Percentiles rank a stretch among this genome's conserved stretches.
Conservation (phyloP, 305 asterid genomes). For the Salvia sclarea region DNA sequence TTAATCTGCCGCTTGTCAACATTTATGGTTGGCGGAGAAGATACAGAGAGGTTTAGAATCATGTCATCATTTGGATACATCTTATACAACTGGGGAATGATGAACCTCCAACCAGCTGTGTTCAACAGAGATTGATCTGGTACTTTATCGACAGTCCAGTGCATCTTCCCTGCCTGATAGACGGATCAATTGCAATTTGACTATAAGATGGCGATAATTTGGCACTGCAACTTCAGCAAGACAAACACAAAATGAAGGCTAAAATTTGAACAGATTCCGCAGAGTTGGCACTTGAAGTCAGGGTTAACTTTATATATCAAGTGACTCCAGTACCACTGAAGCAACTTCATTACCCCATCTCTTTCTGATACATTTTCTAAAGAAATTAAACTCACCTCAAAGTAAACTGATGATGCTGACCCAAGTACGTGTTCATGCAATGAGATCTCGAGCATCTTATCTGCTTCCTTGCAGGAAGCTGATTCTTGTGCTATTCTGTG, state of each 20-base stretch:
- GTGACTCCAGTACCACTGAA: background rate
- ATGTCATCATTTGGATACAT: constrained; percentile 72
- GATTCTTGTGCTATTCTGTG: constrained; percentile 36
- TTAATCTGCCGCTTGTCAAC: constrained; percentile 51
- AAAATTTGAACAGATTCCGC: background rate
- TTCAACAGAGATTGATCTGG: constrained; percentile 74
- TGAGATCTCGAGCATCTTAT: constrained; percentile 71
- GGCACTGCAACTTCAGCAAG: constrained; percentile 26
- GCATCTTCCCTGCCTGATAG: constrained; percentile 73
- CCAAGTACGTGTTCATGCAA: constrained; percentile 69
- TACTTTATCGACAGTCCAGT: constrained; percentile 68
- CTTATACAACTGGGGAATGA: constrained; percentile 84
- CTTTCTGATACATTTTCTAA: constrained; percentile 14
- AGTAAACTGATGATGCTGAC: constrained; percentile 77
- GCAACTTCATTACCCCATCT: constrained; percentile 4
- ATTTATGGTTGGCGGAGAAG: constrained; percentile 59
- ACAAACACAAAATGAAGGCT: constrained; percentile 15
- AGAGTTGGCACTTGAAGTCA: background rate
- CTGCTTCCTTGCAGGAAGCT: constrained; percentile 45
- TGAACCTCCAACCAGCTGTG: constrained; percentile 85
- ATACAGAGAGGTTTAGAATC: constrained; percentile 67
- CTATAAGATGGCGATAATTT: constrained; percentile 28
- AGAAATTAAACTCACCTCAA: constrained; percentile 54
- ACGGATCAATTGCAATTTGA: constrained; percentile 28
- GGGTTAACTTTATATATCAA: background rate